These are phyloP conservation scores for Beta corolliflora DNA, from an alignment of 179 eudicot genomes.

Conservation along the genomic window DNA sequence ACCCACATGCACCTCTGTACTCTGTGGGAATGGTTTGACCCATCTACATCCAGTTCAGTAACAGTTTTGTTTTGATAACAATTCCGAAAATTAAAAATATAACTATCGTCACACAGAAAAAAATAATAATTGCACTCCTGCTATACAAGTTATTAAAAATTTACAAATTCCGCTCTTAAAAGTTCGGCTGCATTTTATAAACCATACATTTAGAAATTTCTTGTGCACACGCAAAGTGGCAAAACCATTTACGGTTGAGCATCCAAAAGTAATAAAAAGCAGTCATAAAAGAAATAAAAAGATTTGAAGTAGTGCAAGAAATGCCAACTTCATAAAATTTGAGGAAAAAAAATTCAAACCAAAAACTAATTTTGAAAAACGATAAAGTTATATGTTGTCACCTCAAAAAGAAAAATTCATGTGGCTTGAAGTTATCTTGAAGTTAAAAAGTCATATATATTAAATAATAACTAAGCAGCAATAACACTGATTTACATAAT, in stretches of 20 bases:
- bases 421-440: no score
- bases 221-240: background rate
- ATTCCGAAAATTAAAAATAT: no score
- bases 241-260: background rate
- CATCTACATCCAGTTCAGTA: background rate
- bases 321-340: background rate
- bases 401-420: background rate
- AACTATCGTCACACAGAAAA: no score
- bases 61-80: background rate
- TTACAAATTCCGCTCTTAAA: background rate
- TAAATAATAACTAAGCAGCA: no score
- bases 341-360: background rate
- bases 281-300: background rate
- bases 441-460: no score
- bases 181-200: background rate
- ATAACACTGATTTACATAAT: no score
- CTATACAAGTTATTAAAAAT: no score
- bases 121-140: no score
- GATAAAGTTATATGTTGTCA: no score
- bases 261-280: background rate
- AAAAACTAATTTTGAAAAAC: no score
- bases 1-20: background rate
- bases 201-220: background rate
- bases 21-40: background rate
- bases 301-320: background rate